Evolutionary conservation across 2,329 filamentous ascomycete species (phyloP).

Genomic region (Microcyclospora pomicola): DNA sequence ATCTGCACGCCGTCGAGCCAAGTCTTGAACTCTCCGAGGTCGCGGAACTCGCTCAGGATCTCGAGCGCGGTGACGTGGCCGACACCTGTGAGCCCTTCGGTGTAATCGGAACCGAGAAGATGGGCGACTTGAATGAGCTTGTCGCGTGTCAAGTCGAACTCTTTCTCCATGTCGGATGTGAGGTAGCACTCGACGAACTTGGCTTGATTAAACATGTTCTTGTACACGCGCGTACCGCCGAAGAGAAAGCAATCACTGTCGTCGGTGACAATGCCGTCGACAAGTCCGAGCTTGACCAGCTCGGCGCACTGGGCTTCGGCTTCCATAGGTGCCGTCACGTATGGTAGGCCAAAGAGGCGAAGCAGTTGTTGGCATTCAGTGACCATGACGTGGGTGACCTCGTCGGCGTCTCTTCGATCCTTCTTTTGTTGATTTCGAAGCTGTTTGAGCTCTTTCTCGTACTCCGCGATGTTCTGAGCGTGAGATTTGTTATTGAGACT

Average conservation of each 20-base stretch:
- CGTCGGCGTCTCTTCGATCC: slow-evolving; percentile 87
- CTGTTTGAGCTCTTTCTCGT: slow-evolving; percentile 75
- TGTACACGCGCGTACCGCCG: slow-evolving; percentile 90
- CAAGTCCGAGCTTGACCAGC: slow-evolving; percentile 69
- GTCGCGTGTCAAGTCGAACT: slow-evolving; percentile 72
- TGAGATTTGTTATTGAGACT: slow-evolving; percentile 64
- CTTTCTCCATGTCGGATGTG: slow-evolving; percentile 66
- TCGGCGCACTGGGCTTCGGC: slow-evolving; percentile 95
- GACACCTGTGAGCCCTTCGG: slow-evolving; percentile 77
- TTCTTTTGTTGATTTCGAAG: slow-evolving; percentile 92
- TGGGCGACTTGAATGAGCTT: slow-evolving; percentile 85
- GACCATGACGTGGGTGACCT: slow-evolving; percentile 93
- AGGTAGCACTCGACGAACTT: slow-evolving; percentile 98
- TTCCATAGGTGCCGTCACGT: slow-evolving; percentile 97
- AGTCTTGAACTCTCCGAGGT: slow-evolving; percentile 61
- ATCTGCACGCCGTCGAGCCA: slow-evolving; percentile 78
- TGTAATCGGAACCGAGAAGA: slow-evolving; percentile 86
- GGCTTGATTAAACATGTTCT: slow-evolving; percentile 99
- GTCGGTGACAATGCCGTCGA: slow-evolving; percentile 95
- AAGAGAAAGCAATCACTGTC: slow-evolving; percentile 96
- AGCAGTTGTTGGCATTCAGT: slow-evolving; percentile 87
- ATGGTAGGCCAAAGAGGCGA: slow-evolving; percentile 81
- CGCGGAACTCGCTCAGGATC: slow-evolving; percentile 78
- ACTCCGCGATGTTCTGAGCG: slow-evolving; percentile 58
- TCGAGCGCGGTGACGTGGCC: slow-evolving; percentile 91